Percentiles rank a stretch among this genome's conserved stretches.
Evolutionary conservation across 192 early-diverging fungal species (phyloP).

Genomic region (Funneliformis mosseae): DNA sequence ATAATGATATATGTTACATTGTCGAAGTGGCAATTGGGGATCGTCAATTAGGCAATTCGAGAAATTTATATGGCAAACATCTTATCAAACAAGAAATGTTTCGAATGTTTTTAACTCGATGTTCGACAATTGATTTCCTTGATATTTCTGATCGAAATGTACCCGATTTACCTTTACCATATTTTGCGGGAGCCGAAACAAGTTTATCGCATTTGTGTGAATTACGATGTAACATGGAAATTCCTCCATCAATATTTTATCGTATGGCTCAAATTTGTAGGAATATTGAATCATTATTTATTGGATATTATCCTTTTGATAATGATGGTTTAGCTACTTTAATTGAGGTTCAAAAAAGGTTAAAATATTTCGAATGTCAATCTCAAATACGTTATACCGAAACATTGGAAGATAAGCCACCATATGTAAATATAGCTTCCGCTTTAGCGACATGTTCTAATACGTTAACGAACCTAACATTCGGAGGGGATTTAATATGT

Average conservation of each 20-base stretch:
- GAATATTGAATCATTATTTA: conserved; percentile 11
- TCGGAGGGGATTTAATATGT: not conserved
- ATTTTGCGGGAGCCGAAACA: not conserved
- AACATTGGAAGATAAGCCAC: not conserved
- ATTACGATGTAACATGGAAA: conserved; percentile 5
- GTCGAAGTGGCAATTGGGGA: not conserved
- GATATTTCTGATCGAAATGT: not conserved
- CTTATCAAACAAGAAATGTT: conserved; percentile 1
- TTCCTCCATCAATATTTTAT: not conserved
- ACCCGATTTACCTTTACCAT: conserved; percentile 4
- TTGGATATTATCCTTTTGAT: not conserved
- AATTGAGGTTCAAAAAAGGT: conserved; percentile 1
- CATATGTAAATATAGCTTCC: not conserved
- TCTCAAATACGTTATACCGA: not conserved
- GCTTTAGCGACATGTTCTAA: not conserved
- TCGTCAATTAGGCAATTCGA: not conserved
- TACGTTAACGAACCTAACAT: not conserved
- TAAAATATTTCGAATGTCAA: not conserved
- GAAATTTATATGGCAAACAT: not conserved
- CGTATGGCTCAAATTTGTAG: conserved; percentile 20
- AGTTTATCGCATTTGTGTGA: not conserved
- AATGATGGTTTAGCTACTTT: conserved; percentile 19
- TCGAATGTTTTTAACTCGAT: conserved; percentile 1
- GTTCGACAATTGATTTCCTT: not conserved
- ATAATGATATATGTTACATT: not conserved